Conservation (phyloP, 176 grass and related monocot species). For the Luzula sylvatica region DNA sequence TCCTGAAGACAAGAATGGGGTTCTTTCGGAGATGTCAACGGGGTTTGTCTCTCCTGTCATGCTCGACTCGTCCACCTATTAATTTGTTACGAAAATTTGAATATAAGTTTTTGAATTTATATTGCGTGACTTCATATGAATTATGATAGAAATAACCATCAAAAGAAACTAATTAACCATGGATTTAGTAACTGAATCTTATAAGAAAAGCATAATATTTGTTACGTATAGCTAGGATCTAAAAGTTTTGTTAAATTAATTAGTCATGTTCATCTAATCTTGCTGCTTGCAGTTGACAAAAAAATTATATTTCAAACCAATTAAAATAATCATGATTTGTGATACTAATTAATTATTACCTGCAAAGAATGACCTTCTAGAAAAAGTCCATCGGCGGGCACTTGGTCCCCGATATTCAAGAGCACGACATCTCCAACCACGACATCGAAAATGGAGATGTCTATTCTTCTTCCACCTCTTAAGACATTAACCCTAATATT, state of each 20-base stretch:
- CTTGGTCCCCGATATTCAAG: constrained; percentile 54
- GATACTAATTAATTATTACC: background rate
- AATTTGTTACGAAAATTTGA: background rate
- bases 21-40: constrained; percentile 18
- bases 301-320: too few relatives aligned
- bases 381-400: constrained; percentile 52
- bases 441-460: constrained; percentile 43
- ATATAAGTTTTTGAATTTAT: background rate
- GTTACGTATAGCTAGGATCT: too few relatives aligned
- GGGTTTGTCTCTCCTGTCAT: constrained; percentile 80
- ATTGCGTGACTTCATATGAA: too few relatives aligned
- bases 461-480: constrained; percentile 24
- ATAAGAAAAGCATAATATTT: too few relatives aligned
- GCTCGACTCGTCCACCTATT: constrained; percentile 69
- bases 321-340: too few relatives aligned
- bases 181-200: too few relatives aligned
- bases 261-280: too few relatives aligned
- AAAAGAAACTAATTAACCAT: too few relatives aligned
- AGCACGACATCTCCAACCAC: constrained; percentile 55
- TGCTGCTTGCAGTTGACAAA: too few relatives aligned
- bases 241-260: too few relatives aligned
- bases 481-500: constrained; percentile 33
- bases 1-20: constrained; percentile 54
- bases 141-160: too few relatives aligned
- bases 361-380: constrained; percentile 42